These are phyloP conservation scores for Volvox africanus DNA, from an alignment of 139 green algal genomes.

Conservation along the genomic window DNA sequence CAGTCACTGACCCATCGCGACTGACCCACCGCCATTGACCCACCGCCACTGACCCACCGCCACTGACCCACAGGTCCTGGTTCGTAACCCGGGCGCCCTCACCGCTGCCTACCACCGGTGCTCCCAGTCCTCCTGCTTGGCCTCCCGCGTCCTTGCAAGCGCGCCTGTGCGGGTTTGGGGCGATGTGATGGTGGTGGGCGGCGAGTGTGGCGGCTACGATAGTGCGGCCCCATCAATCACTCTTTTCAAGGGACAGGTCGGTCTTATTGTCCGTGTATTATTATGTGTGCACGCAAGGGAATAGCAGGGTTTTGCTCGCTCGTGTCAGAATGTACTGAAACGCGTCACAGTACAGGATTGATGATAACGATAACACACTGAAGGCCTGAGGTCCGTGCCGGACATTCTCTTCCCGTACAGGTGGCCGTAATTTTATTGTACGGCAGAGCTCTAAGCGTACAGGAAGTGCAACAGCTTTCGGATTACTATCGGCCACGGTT, in stretches of 20 bases:
- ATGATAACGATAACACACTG: too few relatives aligned
- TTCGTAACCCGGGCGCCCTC: neutral
- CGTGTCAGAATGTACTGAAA: too few relatives aligned
- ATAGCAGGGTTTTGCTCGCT: too few relatives aligned
- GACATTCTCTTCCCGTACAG: neutral
- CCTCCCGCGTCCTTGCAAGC: neutral
- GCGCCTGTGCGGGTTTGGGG: neutral
- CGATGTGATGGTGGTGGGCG: neutral
- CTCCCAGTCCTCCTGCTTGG: neutral
- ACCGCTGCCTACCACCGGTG: slow-evolving; percentile 1
- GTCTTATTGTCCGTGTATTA: too few relatives aligned
- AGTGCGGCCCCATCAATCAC: neutral
- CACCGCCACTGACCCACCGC: too few relatives aligned
- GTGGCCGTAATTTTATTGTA: slow-evolving; percentile 1
- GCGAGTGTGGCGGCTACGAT: neutral
- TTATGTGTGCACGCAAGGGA: too few relatives aligned
- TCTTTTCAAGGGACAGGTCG: neutral
- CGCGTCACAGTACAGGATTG: too few relatives aligned
- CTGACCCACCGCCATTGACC: too few relatives aligned
- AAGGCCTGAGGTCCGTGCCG: too few relatives aligned
- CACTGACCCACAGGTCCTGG: slow-evolving; percentile 4
- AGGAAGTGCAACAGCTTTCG: neutral
- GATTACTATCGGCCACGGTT: slow-evolving; percentile 4
- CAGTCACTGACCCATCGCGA: too few relatives aligned
- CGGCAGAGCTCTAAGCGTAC: neutral